These are phyloP conservation scores for Trypanosoma congolense DNA, from an alignment of 208 protist species.

Conservation along the genomic window DNA sequence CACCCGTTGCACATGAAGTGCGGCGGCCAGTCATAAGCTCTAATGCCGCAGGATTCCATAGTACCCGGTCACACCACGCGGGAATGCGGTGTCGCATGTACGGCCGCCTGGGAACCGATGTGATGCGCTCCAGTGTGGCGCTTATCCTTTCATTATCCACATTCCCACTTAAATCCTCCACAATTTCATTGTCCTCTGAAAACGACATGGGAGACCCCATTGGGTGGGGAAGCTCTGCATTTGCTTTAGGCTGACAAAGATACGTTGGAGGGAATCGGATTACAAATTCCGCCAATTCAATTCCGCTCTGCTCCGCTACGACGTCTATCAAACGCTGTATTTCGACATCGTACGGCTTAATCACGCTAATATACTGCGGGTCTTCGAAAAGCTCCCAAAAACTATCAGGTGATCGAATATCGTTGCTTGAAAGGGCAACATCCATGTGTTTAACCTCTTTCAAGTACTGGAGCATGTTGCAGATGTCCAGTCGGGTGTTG, in stretches of 20 bases:
- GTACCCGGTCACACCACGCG: constrained; percentile 83
- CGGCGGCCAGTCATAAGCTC: constrained; percentile 45
- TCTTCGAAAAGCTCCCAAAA: constrained; percentile 51
- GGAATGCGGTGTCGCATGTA: constrained; percentile 51
- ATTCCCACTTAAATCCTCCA: background rate
- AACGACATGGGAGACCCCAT: no score
- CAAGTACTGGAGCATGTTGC: constrained; percentile 28
- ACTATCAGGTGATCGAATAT: constrained; percentile 38
- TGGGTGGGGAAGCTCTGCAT: no score
- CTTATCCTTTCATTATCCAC: background rate
- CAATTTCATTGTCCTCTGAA: constrained; percentile 1
- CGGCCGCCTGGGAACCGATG: constrained; percentile 12
- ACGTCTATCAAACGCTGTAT: constrained; percentile 42
- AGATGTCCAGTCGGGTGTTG: constrained; percentile 62
- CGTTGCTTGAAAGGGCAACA: constrained; percentile 32
- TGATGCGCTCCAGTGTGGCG: constrained; percentile 6
- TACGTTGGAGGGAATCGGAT: constrained; percentile 64
- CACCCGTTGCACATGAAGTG: constrained; percentile 6
- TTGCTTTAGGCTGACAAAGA: constrained; percentile 26
- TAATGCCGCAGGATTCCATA: constrained; percentile 69
- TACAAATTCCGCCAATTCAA: constrained; percentile 67
- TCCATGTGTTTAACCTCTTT: constrained; percentile 32
- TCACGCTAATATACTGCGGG: constrained; percentile 20
- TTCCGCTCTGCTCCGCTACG: constrained; percentile 33
- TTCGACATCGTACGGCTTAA: constrained; percentile 43